Base-by-base conservation (phyloP, 75 land plant species). In the Pinus tabuliformis region DNA sequence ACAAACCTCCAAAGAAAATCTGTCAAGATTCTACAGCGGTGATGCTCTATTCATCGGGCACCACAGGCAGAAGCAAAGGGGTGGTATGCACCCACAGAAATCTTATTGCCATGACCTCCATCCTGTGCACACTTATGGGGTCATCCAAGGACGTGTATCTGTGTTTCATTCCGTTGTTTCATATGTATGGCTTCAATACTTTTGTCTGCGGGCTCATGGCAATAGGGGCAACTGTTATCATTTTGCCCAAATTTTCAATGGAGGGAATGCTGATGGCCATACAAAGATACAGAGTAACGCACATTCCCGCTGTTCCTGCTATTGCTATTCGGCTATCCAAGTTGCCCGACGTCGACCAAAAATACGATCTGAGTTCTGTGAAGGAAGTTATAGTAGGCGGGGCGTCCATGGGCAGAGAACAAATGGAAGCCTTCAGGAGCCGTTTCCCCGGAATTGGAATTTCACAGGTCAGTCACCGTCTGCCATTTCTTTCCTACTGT, bases 41-140 rank as follows among this genome's bases (percentile, higher is more conserved):
- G 0, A 56, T 90, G 45, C 56, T 88, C 66, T 90, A 78, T 70
- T 90, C 95, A 0, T 93, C 95, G 2, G 95, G 95, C 36, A 93
- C 95, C 20, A 84, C 95, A 0, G 95, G 95, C 3, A 17, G 16
- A 1, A 84, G 86, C 75, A 93, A 93, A 78, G 90, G 93, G 1
- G 95, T 88, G 3, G 78, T 91, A 22, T 24, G 83, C 12, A 79
- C 91, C 0, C 95, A 93, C 76, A 33, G 86, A 36, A 93, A 93
- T 73, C 77, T 93, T 16, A 90, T 90, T 21, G 75, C 93, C 12
- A 80, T 70, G 62, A 76, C 64, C 60, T n/a, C 39, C 80, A 76
- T 64, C 18, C 42, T 72, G 63, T n/a, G 64, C n/a, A 33, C 33
- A 24, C 54, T 72, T 14, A 14, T 78, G n/a, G 18, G 59, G 3